A percentile compares a stretch with the other conserved stretches of the same genome.
phyloP scores from a whole-genome alignment of 1,284 basidiomycete species.

The Garcileccinum viscosum region DNA sequence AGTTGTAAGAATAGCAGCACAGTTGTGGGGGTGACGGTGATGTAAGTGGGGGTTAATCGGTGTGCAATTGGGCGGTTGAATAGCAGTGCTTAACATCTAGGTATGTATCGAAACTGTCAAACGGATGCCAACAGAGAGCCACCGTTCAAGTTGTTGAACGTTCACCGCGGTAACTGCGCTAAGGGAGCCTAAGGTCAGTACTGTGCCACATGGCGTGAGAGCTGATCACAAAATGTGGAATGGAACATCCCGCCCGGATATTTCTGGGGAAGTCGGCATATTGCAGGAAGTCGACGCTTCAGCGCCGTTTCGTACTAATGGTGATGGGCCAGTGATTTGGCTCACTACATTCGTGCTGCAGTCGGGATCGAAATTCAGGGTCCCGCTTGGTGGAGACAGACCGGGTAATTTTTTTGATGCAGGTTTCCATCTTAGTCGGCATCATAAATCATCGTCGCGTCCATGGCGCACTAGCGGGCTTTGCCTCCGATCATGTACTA shows the following conservation, averaged over 20 bases:
- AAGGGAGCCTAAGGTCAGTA: no score
- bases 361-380: neutral
- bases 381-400: neutral
- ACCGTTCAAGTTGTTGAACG: neutral
- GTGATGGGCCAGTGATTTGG: no score
- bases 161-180: neutral
- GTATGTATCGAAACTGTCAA: neutral
- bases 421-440: neutral
- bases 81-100: neutral
- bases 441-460: neutral
- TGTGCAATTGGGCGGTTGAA: neutral
- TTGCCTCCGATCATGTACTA: neutral
- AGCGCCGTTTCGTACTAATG: neutral
- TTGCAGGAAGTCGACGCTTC: neutral
- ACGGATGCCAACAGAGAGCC: neutral
- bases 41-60: neutral
- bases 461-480: neutral
- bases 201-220: neutral
- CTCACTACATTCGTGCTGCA: neutral
- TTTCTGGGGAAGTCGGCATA: neutral
- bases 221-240: neutral
- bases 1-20: neutral
- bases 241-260: neutral
- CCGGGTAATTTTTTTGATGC: neutral
- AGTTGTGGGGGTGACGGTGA: neutral